These are phyloP conservation scores for Boletus reticulatus DNA, from an alignment of 768 basidiomycete species.

Conservation along the genomic window DNA sequence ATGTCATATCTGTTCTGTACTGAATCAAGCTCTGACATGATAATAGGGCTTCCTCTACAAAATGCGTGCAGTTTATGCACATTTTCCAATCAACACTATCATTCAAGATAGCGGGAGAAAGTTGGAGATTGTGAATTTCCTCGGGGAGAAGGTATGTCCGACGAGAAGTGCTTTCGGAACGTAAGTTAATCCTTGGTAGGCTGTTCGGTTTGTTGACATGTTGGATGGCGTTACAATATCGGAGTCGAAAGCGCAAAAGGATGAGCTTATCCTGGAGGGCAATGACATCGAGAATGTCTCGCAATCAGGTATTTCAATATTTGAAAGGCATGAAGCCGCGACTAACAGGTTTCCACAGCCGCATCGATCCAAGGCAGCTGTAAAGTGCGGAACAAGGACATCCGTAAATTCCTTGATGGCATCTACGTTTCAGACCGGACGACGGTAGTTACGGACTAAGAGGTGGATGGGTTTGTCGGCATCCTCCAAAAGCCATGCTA, in stretches of 20 bases:
- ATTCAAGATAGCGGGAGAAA: conserved; percentile 71
- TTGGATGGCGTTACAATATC: conserved; percentile 78
- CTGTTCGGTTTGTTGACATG: conserved; percentile 91
- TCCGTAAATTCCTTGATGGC: conserved; percentile 97
- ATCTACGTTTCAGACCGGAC: conserved; percentile 87
- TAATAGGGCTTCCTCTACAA: conserved; percentile 96
- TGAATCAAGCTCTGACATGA: conserved; percentile 3
- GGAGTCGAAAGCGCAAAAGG: conserved; percentile 92
- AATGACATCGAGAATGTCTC: conserved; percentile 97
- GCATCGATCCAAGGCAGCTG: conserved; percentile 97
- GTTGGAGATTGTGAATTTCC: conserved; percentile 92
- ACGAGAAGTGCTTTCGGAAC: not conserved
- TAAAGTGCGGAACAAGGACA: conserved; percentile 99
- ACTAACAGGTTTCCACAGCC: conserved; percentile 43
- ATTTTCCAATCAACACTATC: conserved; percentile 99
- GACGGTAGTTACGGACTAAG: conserved; percentile 48
- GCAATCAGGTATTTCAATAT: conserved; percentile 69
- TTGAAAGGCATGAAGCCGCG: not conserved
- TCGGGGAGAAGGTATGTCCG: conserved; percentile 80
- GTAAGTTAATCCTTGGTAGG: conserved; percentile 41
- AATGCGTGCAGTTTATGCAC: conserved; percentile 99
- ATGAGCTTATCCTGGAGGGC: conserved; percentile 91
- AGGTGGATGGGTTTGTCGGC: conserved; percentile 6
- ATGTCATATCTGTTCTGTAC: conserved; percentile 3
- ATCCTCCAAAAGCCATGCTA: conserved; percentile 15